Conservation (phyloP, 2,329 filamentous ascomycete species). For the Colletotrichum cuscutae region DNA sequence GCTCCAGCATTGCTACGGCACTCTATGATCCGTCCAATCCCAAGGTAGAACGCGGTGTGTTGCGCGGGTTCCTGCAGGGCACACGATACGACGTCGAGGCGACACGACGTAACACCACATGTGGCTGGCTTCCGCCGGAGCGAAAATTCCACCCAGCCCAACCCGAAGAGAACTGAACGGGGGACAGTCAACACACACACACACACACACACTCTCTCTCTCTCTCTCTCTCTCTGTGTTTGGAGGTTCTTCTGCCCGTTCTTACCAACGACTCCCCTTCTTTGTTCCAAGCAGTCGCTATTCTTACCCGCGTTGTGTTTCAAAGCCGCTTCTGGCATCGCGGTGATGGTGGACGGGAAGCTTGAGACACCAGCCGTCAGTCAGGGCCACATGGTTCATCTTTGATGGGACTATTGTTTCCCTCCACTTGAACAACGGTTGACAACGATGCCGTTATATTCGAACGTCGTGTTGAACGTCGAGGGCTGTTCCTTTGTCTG, state of each 20-base stretch:
- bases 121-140: constrained; percentile 9
- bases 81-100: background rate
- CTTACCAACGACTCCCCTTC: background rate
- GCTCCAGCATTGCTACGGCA: background rate
- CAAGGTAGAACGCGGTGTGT: background rate
- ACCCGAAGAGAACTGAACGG: background rate
- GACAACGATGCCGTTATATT: background rate
- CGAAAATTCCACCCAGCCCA: background rate
- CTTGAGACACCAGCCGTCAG: background rate
- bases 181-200: background rate
- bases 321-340: background rate
- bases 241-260: background rate
- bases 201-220: background rate
- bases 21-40: background rate
- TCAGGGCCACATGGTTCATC: background rate
- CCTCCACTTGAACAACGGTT: background rate
- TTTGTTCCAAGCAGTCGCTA: background rate
- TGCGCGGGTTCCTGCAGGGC: background rate
- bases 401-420: background rate
- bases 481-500: background rate
- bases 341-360: background rate
- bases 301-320: constrained; percentile 1
- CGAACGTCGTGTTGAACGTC: background rate
- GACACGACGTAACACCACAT: background rate
- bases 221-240: no score